Evolutionary conservation across 2,329 filamentous ascomycete species (phyloP).

Genomic region (Claviceps sorghi): DNA sequence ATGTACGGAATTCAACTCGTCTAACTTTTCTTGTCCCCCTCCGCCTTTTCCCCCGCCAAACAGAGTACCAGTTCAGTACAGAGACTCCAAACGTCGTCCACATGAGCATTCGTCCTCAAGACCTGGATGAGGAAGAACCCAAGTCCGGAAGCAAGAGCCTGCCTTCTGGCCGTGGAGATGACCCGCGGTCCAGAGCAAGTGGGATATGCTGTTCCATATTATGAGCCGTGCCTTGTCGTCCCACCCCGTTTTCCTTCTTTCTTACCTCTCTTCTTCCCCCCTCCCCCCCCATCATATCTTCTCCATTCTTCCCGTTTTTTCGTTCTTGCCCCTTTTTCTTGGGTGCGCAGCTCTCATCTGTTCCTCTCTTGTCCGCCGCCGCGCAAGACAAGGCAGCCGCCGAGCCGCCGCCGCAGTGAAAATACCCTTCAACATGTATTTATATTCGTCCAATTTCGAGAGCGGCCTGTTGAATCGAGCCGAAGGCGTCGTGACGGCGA

Average conservation of each 20-base stretch:
- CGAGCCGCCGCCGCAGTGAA: neutral
- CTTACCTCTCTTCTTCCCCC: no score
- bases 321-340: neutral
- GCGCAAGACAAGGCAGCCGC: neutral
- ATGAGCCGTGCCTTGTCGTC: slow-evolving; percentile 16
- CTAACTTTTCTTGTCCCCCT: slow-evolving; percentile 1
- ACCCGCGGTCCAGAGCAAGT: slow-evolving; percentile 25
- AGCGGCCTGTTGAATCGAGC: neutral
- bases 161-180: slow-evolving; percentile 25
- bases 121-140: slow-evolving; percentile 69
- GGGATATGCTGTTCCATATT: slow-evolving; percentile 36
- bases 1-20: neutral
- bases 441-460: neutral
- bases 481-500: neutral
- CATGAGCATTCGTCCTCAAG: slow-evolving; percentile 81
- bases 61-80: slow-evolving; percentile 66
- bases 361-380: neutral
- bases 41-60: neutral
- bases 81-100: slow-evolving; percentile 77
- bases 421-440: neutral
- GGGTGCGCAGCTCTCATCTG: neutral
- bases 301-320: no score
- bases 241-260: neutral
- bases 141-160: slow-evolving; percentile 45
- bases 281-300: no score